Evolutionary conservation across 208 protist species (phyloP).

Genomic region (Endotrypanum monterogeii): DNA sequence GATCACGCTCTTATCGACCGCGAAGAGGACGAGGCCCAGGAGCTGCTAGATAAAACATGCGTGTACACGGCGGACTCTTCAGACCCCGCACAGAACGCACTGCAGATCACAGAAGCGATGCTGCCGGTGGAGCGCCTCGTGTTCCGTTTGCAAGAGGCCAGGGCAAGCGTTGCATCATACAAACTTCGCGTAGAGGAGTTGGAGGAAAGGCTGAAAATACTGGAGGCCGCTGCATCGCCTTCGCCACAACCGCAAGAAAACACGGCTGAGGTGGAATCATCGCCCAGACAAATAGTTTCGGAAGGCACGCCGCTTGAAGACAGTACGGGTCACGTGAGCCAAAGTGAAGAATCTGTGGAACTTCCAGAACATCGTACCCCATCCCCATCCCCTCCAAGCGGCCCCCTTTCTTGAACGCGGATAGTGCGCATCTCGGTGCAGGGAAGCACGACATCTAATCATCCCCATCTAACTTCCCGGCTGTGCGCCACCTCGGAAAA

Average conservation of each 20-base stretch:
- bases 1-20: conserved; percentile 34
- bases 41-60: conserved; percentile 24
- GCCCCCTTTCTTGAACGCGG: background rate
- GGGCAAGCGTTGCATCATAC: conserved; percentile 11
- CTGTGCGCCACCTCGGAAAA: too few relatives aligned
- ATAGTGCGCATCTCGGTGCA: background rate
- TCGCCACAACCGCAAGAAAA: background rate
- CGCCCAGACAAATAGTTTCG: background rate
- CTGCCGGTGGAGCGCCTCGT: conserved; percentile 20
- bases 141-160: conserved; percentile 13
- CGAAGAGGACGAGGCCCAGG: conserved; percentile 30
- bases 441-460: background rate
- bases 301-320: conserved; percentile 1
- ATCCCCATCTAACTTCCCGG: background rate
- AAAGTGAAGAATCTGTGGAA: background rate
- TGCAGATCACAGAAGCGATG: conserved; percentile 16
- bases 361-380: background rate
- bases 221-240: background rate
- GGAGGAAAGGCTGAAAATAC: conserved; percentile 10
- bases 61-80: background rate
- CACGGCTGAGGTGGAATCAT: background rate
- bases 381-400: background rate
- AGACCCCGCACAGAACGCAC: conserved; percentile 6
- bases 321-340: background rate
- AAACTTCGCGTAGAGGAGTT: conserved; percentile 14